These are phyloP conservation scores for Ceratobasidium sp. DNA, from an alignment of 1,284 basidiomycete genomes.

Conservation along the genomic window DNA sequence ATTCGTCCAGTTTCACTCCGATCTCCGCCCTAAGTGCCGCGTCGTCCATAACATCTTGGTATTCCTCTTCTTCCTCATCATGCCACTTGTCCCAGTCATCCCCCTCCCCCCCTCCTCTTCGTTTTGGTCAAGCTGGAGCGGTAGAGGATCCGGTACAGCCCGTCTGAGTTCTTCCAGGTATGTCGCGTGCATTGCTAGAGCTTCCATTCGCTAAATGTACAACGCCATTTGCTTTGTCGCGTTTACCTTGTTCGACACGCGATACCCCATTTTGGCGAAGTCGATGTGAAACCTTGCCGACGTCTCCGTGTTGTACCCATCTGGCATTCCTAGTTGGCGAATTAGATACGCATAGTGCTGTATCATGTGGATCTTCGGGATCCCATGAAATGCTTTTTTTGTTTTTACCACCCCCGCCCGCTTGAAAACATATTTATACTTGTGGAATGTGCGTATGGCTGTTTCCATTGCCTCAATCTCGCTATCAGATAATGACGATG, in stretches of 20 bases:
- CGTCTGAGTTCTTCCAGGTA: constrained; percentile 4
- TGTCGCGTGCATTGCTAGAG: constrained; percentile 27
- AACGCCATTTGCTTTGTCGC: constrained; percentile 17
- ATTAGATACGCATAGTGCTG: constrained; percentile 44
- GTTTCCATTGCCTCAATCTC: constrained; percentile 54
- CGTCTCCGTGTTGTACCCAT: constrained; percentile 48
- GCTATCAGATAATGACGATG: constrained; percentile 53
- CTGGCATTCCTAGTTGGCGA: constrained; percentile 40
- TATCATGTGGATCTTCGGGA: constrained; percentile 60
- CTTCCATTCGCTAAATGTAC: constrained; percentile 39
- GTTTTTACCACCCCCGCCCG: constrained; percentile 52
- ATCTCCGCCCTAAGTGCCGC: too few species aligned
- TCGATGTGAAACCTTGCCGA: constrained; percentile 49
- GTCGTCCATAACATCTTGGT: too few species aligned
- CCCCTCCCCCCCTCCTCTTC: neutral
- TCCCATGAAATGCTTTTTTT: constrained; percentile 55
- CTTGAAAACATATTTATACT: constrained; percentile 57
- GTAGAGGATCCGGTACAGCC: neutral
- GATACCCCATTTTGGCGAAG: constrained; percentile 45
- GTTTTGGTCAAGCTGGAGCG: neutral
- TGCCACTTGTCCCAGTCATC: neutral
- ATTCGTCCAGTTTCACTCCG: too few species aligned
- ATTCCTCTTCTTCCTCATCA: too few species aligned
- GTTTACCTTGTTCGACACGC: neutral
- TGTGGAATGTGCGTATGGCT: constrained; percentile 56